Percentiles rank a stretch among this genome's conserved stretches.
Evolutionary conservation across 2,329 filamentous ascomycete species (phyloP).

Genomic region (Ceratocystis albifundus): DNA sequence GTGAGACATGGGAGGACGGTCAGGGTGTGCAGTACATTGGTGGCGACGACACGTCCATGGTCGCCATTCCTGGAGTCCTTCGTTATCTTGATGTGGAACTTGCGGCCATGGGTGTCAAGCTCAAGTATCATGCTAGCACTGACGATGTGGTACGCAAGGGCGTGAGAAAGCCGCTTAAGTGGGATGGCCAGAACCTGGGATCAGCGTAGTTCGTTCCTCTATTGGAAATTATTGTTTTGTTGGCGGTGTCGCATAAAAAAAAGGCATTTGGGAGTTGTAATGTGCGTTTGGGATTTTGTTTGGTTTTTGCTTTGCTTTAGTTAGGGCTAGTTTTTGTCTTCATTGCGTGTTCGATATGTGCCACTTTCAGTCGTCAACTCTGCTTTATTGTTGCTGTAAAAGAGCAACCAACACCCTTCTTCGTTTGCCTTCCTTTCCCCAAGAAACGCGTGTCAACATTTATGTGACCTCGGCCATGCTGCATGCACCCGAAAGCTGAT

Average conservation of each 20-base stretch:
- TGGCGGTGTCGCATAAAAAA: slow-evolving; percentile 16
- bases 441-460: background rate
- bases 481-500: background rate
- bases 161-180: slow-evolving; percentile 35
- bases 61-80: slow-evolving; percentile 85
- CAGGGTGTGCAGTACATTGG: slow-evolving; percentile 73
- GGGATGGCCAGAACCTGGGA: slow-evolving; percentile 23
- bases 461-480: background rate
- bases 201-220: slow-evolving; percentile 3
- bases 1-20: slow-evolving; percentile 87
- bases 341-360: background rate
- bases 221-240: background rate
- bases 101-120: slow-evolving; percentile 87
- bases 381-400: background rate
- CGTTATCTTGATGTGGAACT: slow-evolving; percentile 91
- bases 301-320: slow-evolving; percentile 5
- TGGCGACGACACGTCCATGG: slow-evolving; percentile 79
- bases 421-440: background rate
- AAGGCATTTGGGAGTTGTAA: slow-evolving; percentile 19
- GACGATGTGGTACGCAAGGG: slow-evolving; percentile 54
- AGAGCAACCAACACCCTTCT: slow-evolving; percentile 6
- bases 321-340: slow-evolving; percentile 13
- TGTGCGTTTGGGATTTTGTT: slow-evolving; percentile 16
- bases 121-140: slow-evolving; percentile 62
- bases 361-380: background rate